phyloP scores from a whole-genome alignment of 768 basidiomycete genomes.

The Ramaria sp. region DNA sequence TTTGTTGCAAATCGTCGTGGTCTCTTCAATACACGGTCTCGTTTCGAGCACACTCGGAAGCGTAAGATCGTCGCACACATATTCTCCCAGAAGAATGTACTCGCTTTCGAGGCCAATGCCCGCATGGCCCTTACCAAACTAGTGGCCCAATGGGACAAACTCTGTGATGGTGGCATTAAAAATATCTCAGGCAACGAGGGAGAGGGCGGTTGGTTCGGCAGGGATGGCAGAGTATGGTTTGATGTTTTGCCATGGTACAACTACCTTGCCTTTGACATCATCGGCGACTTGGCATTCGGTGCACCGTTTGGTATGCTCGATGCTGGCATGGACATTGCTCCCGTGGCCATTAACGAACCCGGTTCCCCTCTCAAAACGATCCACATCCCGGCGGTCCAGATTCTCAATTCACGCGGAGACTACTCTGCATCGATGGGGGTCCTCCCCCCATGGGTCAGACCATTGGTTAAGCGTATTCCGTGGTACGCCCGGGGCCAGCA shows the following conservation, averaged over 20 bases:
- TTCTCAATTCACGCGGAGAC: slow-evolving; percentile 82
- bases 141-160: slow-evolving; percentile 65
- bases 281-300: slow-evolving; percentile 79
- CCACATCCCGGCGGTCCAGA: slow-evolving; percentile 70
- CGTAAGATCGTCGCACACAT: slow-evolving; percentile 85
- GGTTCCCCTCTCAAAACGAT: slow-evolving; percentile 28
- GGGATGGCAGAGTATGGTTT: slow-evolving; percentile 56
- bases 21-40: slow-evolving; percentile 71
- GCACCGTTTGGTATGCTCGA: slow-evolving; percentile 83
- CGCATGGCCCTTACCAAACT: slow-evolving; percentile 47
- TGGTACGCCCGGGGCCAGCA: slow-evolving; percentile 62
- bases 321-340: slow-evolving; percentile 60
- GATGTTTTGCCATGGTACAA: slow-evolving; percentile 67
- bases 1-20: slow-evolving; percentile 69
- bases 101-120: slow-evolving; percentile 80
- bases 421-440: slow-evolving; percentile 78
- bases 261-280: slow-evolving; percentile 65
- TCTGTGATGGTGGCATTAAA: slow-evolving; percentile 45
- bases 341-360: slow-evolving; percentile 41
- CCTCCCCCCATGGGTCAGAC: slow-evolving; percentile 62
- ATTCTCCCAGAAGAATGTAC: slow-evolving; percentile 74
- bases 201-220: slow-evolving; percentile 51
- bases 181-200: slow-evolving; percentile 49
- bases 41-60: slow-evolving; percentile 74
- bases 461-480: slow-evolving; percentile 53